A percentile compares a stretch with the other conserved stretches of the same genome.
These are phyloP conservation scores for Debaryomyces hansenii DNA, from an alignment of 805 yeast genomes.

Conservation along the genomic window DNA sequence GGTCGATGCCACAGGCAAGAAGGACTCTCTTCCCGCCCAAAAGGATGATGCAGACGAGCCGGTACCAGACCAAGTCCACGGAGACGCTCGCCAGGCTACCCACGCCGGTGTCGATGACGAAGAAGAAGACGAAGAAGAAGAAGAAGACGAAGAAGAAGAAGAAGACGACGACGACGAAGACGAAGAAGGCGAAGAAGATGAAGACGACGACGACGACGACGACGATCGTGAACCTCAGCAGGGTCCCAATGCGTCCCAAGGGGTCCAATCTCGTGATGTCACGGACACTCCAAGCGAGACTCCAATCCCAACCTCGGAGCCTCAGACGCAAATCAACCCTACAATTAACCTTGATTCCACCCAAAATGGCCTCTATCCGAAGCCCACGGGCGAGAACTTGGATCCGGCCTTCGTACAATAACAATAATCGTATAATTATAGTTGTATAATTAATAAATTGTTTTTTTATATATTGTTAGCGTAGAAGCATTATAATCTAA, in stretches of 20 bases:
- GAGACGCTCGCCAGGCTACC: conserved; percentile 1
- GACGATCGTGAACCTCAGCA: conserved; percentile 9
- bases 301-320: not conserved
- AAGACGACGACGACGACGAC: conserved; percentile 3
- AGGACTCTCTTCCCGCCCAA: not conserved
- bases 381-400: conserved; percentile 10
- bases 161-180: conserved; percentile 14
- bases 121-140: conserved; percentile 9
- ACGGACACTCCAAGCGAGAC: not conserved
- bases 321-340: not conserved
- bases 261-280: not conserved
- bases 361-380: not conserved
- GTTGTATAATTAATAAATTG: conserved; percentile 1
- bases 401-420: conserved; percentile 20
- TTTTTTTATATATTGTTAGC: conserved; percentile 1
- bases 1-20: not conserved
- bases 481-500: not conserved
- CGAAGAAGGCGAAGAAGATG: conserved; percentile 11
- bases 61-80: conserved; percentile 7
- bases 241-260: conserved; percentile 5
- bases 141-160: conserved; percentile 12
- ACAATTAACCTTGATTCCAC: not conserved
- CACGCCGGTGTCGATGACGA: conserved; percentile 2
- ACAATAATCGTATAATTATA: conserved; percentile 1
- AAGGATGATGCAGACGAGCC: conserved; percentile 10